A percentile compares a stretch with the other conserved stretches of the same genome.
Conservation (phyloP, 352 stramenopile genomes). For the Phytophthora megakarya region DNA sequence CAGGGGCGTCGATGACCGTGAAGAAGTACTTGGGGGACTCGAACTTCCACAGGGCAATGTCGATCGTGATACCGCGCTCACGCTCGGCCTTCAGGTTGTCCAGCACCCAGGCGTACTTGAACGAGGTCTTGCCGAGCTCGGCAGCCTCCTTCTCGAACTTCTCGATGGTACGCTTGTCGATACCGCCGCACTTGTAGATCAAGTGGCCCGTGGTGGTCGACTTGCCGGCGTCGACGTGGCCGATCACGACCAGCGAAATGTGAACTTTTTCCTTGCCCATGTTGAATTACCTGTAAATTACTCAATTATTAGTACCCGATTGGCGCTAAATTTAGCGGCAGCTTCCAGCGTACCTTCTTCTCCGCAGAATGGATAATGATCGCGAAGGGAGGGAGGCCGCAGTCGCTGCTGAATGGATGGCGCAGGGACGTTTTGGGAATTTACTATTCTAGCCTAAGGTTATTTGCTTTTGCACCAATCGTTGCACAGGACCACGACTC, state of each 20-base stretch:
- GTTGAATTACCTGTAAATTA: conserved; percentile 21
- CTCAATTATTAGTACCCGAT: background rate
- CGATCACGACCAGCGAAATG: conserved; percentile 95
- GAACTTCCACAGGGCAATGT: conserved; percentile 98
- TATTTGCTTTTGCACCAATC: conserved; percentile 23
- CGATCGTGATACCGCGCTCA: conserved; percentile 98
- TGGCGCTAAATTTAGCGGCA: background rate
- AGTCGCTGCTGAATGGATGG: conserved; percentile 40
- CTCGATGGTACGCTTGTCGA: conserved; percentile 99
- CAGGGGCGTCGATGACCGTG: conserved; percentile 98
- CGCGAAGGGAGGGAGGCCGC: conserved; percentile 10
- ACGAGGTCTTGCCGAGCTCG: conserved; percentile 97
- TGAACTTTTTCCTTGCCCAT: conserved; percentile 83
- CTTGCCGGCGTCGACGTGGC: conserved; percentile 98
- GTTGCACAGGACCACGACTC: background rate
- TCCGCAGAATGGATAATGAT: conserved; percentile 55
- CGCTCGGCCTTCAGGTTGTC: conserved; percentile 99
- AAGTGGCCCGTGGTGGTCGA: conserved; percentile 98
- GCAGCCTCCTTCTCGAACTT: conserved; percentile 97
- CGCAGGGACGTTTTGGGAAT: conserved; percentile 30
- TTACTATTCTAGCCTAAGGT: conserved; percentile 35
- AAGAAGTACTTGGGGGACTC: conserved; percentile 96
- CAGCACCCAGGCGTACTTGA: conserved; percentile 99
- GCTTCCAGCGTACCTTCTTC: conserved; percentile 38
- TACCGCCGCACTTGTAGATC: conserved; percentile 99